Percentiles rank a stretch among this genome's conserved stretches.
Evolutionary conservation across 495 filamentous ascomycete species (phyloP).

Genomic region (Penicillium canescens): DNA sequence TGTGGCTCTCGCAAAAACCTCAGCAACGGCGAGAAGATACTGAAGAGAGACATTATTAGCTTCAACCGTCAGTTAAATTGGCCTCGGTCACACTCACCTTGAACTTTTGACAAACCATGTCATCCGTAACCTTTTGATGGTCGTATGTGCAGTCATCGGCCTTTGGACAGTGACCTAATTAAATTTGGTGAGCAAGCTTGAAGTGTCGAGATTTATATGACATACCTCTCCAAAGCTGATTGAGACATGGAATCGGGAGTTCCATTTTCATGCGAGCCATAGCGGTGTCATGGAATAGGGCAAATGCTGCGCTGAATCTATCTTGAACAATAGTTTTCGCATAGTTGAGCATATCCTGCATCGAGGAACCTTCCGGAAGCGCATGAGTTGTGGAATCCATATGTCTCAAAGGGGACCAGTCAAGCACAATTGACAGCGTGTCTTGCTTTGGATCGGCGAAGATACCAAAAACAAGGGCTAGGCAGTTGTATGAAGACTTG

Average conservation of each 20-base stretch:
- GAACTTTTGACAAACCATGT: neutral
- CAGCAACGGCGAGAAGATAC: slow-evolving; percentile 8
- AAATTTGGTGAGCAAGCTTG: neutral
- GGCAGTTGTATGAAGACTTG: neutral
- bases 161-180: slow-evolving; percentile 3
- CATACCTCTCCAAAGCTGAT: slow-evolving; percentile 1
- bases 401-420: slow-evolving; percentile 8
- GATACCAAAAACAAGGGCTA: slow-evolving; percentile 7
- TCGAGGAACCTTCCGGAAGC: neutral
- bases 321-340: slow-evolving; percentile 4
- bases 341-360: neutral
- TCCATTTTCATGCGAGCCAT: neutral
- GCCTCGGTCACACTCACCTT: neutral
- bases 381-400: too few species aligned
- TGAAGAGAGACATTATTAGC: neutral
- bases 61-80: neutral
- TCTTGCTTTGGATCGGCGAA: slow-evolving; percentile 2
- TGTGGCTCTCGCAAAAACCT: slow-evolving; percentile 11
- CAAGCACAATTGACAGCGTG: neutral
- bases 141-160: neutral
- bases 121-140: slow-evolving; percentile 1
- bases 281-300: neutral
- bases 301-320: neutral
- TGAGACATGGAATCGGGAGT: neutral
- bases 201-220: neutral